Base-by-base conservation (phyloP, 2,329 filamentous ascomycete genomes). In the Neofusicoccum ribis region DNA sequence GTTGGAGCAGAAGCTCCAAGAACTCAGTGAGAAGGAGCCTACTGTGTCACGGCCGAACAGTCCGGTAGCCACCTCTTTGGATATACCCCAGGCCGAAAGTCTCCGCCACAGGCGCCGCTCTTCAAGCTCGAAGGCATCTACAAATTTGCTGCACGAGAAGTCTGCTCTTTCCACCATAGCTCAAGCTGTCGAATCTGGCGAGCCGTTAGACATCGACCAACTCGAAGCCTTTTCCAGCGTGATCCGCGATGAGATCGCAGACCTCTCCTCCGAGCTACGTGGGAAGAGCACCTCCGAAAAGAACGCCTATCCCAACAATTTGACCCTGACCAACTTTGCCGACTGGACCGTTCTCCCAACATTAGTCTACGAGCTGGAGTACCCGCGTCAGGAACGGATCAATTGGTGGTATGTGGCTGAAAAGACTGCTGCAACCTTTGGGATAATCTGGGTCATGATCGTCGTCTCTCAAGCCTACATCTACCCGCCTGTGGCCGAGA, bases 321-420 rank as follows among this genome's bases (percentile, higher is more conserved):
- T 93, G 43, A 91, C 85, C 0, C 69, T 88, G 11, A 66, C 72
- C 56, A 88, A 91, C 72, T 88, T 90, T 69, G 86, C 87, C 72
- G 89, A 91, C 72, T 94, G 89, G 82, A 88, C 91, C 58, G 85
- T 88, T 49, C 81, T 93, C 9, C 91, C 91, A 3, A 93, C 91
- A 0, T 79, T 93, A 4, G 89, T 93, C 14, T 94, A 93, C 74
- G 91, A 94, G 73, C 83, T 91, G 50, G 88, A 91, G 70, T 93
- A 93, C 71, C 91, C 91, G 2, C 85, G 89, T n/a, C 83, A 85
- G 49, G 85, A 91, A 17, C 81, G 76, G 4, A 89, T 91, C 68
- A 88, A 90, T 76, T 92, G 90, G 90, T 82, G 80, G 69, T 93
- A 93, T 71, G 89, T 92, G 3, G 83, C 84, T 6, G 91, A 93